phyloP scores from a whole-genome alignment of 495 filamentous ascomycete genomes.

The Penicillium nucicola region DNA sequence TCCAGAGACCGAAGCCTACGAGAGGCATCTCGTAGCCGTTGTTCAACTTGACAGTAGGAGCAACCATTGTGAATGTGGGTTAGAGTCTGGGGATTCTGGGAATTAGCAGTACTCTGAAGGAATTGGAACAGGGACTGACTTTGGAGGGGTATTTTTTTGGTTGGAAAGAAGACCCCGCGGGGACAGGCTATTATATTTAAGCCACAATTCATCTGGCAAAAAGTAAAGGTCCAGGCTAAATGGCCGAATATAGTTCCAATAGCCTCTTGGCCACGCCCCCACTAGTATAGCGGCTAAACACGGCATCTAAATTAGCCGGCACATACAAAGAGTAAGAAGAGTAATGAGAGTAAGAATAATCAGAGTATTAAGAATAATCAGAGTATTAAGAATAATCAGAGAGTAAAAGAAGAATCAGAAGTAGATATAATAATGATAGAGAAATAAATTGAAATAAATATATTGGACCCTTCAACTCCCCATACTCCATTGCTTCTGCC shows the following conservation, averaged over 20 bases:
- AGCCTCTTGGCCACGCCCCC: too few species aligned
- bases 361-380: too few species aligned
- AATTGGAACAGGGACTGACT: not conserved
- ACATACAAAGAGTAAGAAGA: too few species aligned
- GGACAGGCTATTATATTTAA: not conserved
- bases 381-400: too few species aligned
- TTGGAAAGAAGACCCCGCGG: not conserved
- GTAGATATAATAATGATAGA: too few species aligned
- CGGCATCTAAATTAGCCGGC: too few species aligned
- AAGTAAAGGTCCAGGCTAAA: conserved; percentile 1
- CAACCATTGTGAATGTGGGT: conserved; percentile 13
- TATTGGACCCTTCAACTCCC: not conserved
- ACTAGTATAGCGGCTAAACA: too few species aligned
- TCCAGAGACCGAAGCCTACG: conserved; percentile 83
- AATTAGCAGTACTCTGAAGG: not conserved
- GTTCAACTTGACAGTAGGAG: conserved; percentile 67
- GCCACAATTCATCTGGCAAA: not conserved
- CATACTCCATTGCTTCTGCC: not conserved
- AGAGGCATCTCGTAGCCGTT: conserved; percentile 82
- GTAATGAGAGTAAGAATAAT: too few species aligned
- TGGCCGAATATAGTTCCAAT: not conserved
- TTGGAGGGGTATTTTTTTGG: not conserved
- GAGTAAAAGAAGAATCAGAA: too few species aligned
- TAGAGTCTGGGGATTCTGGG: not conserved
- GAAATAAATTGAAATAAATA: not conserved